A percentile compares a stretch with the other conserved stretches of the same genome.
Evolutionary conservation across 2,329 filamentous ascomycete species (phyloP).

Genomic region (Xylariaceae sp.): DNA sequence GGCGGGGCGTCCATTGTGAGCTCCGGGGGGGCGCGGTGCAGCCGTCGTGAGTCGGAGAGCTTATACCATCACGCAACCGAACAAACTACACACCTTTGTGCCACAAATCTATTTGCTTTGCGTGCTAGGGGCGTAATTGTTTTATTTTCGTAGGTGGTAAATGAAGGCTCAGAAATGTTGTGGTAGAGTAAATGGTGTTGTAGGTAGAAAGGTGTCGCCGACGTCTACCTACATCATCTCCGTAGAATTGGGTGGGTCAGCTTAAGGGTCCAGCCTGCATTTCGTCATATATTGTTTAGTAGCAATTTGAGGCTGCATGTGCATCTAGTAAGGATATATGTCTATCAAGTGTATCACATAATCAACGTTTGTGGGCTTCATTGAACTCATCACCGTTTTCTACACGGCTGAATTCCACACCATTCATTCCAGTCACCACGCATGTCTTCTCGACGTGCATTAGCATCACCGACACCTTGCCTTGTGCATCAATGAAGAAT

Average conservation of each 20-base stretch:
- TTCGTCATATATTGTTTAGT: too few relatives aligned
- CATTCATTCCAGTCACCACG: too few relatives aligned
- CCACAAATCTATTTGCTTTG: background rate
- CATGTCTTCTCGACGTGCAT: too few relatives aligned
- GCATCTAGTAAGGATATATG: too few relatives aligned
- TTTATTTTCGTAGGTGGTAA: constrained; percentile 1
- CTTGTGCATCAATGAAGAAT: too few relatives aligned
- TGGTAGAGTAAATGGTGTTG: background rate
- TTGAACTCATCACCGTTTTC: too few relatives aligned
- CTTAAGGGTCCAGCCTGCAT: too few relatives aligned
- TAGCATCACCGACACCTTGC: too few relatives aligned
- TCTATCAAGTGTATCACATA: too few relatives aligned
- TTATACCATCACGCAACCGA: constrained; percentile 27
- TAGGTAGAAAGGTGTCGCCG: background rate
- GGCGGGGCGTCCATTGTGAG: constrained; percentile 59
- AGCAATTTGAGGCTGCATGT: too few relatives aligned
- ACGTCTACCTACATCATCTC: background rate
- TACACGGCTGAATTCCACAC: too few relatives aligned
- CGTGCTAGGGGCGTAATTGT: background rate
- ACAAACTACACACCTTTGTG: background rate
- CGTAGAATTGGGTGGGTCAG: background rate
- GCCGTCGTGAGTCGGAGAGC: constrained; percentile 19
- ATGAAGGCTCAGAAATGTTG: background rate
- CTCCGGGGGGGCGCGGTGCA: constrained; percentile 24
- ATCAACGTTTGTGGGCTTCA: too few relatives aligned